Conservation (phyloP, 306 rosid species). For the Delonix regia region DNA sequence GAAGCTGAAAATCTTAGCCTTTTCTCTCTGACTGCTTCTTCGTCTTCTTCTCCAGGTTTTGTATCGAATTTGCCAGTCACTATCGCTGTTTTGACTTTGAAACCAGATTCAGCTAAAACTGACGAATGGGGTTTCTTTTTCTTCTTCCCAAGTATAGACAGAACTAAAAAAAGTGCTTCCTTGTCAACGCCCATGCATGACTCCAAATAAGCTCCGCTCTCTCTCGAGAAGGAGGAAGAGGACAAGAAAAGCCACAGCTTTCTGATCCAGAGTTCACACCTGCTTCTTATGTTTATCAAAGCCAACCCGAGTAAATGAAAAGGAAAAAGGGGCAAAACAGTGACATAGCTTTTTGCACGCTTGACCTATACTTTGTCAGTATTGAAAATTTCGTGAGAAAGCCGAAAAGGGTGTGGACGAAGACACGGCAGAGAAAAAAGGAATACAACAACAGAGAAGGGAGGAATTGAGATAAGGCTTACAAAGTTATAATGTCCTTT, state of each 20-base stretch:
- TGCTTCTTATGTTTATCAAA: slow-evolving; percentile 3
- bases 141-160: slow-evolving; percentile 35
- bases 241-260: slow-evolving; percentile 58
- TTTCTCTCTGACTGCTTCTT: not conserved
- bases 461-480: not conserved
- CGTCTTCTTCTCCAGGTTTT: slow-evolving; percentile 18
- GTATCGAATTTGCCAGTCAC: slow-evolving; percentile 31
- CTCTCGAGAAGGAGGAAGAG: slow-evolving; percentile 38
- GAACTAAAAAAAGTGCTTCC: slow-evolving; percentile 42
- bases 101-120: slow-evolving; percentile 39
- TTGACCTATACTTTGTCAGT: slow-evolving; percentile 48
- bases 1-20: not conserved
- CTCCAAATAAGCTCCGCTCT: not conserved
- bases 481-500: slow-evolving; percentile 28
- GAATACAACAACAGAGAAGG: slow-evolving; percentile 2
- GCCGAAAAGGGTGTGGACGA: slow-evolving; percentile 5
- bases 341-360: not conserved
- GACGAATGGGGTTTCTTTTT: slow-evolving; percentile 33
- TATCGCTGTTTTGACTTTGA: slow-evolving; percentile 48
- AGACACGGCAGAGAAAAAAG: slow-evolving; percentile 10
- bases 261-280: slow-evolving; percentile 48
- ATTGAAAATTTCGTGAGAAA: slow-evolving; percentile 18
- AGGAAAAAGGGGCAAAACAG: slow-evolving; percentile 9
- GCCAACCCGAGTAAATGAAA: not conserved
- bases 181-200: slow-evolving; percentile 77